These are phyloP conservation scores for Sporobolomyces pararoseus DNA, from an alignment of 768 basidiomycete genomes.

Conservation along the genomic window DNA sequence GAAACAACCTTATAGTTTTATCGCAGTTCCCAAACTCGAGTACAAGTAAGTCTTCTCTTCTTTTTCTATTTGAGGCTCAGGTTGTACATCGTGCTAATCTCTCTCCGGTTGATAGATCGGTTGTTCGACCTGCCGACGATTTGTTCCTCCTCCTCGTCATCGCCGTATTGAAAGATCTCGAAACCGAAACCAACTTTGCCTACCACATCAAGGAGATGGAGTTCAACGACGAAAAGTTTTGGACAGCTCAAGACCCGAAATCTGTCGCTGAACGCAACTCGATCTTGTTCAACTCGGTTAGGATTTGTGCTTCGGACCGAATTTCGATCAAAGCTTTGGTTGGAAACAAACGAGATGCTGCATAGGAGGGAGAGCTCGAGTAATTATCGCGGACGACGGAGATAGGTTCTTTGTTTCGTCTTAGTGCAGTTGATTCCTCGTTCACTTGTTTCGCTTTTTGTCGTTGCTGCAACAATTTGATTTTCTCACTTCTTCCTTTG, in stretches of 20 bases:
- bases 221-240: slow-evolving; percentile 4
- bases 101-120: slow-evolving; percentile 2
- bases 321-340: slow-evolving; percentile 20
- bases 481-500: no score
- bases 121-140: slow-evolving; percentile 9
- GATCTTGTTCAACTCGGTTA: slow-evolving; percentile 15
- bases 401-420: no score
- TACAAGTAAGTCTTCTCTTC: slow-evolving; percentile 7
- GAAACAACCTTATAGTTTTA: slow-evolving; percentile 24
- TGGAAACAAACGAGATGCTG: slow-evolving; percentile 18
- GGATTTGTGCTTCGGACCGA: slow-evolving; percentile 15
- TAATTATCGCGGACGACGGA: no score
- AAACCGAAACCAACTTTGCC: slow-evolving; percentile 28
- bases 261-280: slow-evolving; percentile 7
- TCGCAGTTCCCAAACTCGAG: slow-evolving; percentile 7
- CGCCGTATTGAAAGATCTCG: slow-evolving; percentile 26
- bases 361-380: no score
- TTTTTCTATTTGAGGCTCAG: neutral
- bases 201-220: slow-evolving; percentile 19
- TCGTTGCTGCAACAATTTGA: no score
- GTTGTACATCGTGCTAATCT: neutral
- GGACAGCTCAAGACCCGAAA: neutral
- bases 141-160: slow-evolving; percentile 27
- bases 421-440: no score
- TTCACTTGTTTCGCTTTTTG: no score